Evolutionary conservation across 129 eudicot genomes (phyloP).

Genomic region (Deinandra increscens): DNA sequence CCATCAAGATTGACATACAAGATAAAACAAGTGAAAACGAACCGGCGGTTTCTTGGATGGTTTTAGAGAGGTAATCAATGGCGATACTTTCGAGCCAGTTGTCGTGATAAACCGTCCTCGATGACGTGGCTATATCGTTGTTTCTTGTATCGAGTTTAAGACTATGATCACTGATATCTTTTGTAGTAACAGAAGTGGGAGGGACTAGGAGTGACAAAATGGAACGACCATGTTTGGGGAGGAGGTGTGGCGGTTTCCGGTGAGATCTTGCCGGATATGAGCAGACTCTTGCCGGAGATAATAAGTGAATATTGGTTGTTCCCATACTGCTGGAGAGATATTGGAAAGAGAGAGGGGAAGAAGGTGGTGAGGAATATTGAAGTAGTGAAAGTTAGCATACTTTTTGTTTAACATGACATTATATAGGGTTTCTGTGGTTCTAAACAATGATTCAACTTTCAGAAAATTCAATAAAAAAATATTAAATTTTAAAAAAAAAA

Average conservation of each 20-base stretch:
- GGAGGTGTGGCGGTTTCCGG: slow-evolving; percentile 25
- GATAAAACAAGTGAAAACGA: slow-evolving; percentile 4
- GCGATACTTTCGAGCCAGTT: slow-evolving; percentile 69
- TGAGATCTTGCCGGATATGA: slow-evolving; percentile 22
- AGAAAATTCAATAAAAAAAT: neutral
- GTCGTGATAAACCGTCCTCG: slow-evolving; percentile 46
- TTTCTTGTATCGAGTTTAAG: slow-evolving; percentile 5
- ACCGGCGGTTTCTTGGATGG: slow-evolving; percentile 70
- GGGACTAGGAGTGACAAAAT: slow-evolving; percentile 7
- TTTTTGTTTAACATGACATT: slow-evolving; percentile 1
- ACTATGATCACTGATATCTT: neutral
- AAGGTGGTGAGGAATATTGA: neutral
- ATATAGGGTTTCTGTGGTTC: neutral
- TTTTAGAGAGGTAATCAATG: slow-evolving; percentile 58
- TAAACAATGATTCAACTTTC: neutral
- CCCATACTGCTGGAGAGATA: slow-evolving; percentile 34
- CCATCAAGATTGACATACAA: too few relatives aligned
- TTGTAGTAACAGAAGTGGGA: slow-evolving; percentile 6
- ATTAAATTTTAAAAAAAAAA: neutral
- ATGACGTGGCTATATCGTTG: slow-evolving; percentile 14
- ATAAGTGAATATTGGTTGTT: slow-evolving; percentile 22
- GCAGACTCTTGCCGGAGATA: slow-evolving; percentile 12
- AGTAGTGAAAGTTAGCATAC: neutral
- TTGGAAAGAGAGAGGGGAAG: neutral
- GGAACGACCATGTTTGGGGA: neutral